A percentile compares a stretch with the other conserved stretches of the same genome.
These are phyloP conservation scores for Cornus controversa DNA, from an alignment of 148 eudicot genomes.

Conservation along the genomic window DNA sequence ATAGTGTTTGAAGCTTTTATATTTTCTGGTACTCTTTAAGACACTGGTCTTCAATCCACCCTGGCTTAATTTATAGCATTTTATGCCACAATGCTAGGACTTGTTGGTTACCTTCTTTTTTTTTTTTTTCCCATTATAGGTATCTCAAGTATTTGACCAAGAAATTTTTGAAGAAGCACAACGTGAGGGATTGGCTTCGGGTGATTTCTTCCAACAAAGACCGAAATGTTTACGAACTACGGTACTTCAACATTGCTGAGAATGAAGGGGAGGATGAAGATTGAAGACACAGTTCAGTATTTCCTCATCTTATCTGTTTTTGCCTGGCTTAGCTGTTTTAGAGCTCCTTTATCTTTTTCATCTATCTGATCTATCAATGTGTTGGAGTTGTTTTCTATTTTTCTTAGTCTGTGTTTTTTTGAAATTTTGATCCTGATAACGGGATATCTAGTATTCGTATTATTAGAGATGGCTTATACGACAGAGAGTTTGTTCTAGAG, in stretches of 20 bases:
- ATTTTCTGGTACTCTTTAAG: background rate
- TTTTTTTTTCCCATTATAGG: conserved; percentile 12
- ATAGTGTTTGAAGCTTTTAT: background rate
- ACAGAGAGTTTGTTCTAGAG: background rate
- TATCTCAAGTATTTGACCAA: conserved; percentile 52
- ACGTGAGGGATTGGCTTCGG: conserved; percentile 56
- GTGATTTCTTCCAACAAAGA: conserved; percentile 60
- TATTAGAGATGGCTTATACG: background rate
- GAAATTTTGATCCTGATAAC: background rate
- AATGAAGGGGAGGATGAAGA: conserved; percentile 51
- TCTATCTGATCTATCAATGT: background rate
- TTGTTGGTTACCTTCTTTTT: background rate
- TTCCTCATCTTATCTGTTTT: conserved; percentile 9
- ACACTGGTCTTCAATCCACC: background rate
- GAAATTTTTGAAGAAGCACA: conserved; percentile 57
- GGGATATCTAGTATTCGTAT: background rate
- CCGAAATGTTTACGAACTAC: conserved; percentile 45
- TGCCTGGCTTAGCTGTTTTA: background rate
- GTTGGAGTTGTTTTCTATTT: background rate
- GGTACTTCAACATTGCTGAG: conserved; percentile 54
- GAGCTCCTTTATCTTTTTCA: background rate
- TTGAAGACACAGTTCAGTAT: conserved; percentile 8
- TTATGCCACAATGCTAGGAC: background rate
- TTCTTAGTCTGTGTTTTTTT: conserved; percentile 1
- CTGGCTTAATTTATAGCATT: too few species aligned